Percentiles rank a stretch among this genome's conserved stretches.
phyloP scores from a whole-genome alignment of 2,329 filamentous ascomycete genomes.

The Venturia aucupariae region DNA sequence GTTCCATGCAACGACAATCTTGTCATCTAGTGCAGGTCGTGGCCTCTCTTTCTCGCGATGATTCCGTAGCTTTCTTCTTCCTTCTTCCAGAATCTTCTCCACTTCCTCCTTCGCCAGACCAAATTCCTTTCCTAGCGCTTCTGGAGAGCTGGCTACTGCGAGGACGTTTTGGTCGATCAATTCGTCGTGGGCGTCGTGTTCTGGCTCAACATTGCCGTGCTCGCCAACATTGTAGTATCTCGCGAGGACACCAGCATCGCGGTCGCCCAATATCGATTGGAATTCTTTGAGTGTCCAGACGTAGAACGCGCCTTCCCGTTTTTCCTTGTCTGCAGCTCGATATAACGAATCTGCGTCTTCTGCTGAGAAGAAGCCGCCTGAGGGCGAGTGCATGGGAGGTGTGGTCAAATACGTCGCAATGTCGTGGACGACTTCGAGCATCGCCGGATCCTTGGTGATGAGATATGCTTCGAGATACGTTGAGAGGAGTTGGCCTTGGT shows the following conservation, averaged over 20 bases:
- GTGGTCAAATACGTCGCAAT: constrained; percentile 78
- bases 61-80: constrained; percentile 57
- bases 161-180: constrained; percentile 91
- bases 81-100: constrained; percentile 54
- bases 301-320: constrained; percentile 87
- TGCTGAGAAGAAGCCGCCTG: constrained; percentile 75
- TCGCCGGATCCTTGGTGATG: constrained; percentile 42
- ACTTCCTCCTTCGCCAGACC: constrained; percentile 62
- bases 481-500: constrained; percentile 77
- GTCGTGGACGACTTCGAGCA: constrained; percentile 65
- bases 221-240: constrained; percentile 76
- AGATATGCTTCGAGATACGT: constrained; percentile 84
- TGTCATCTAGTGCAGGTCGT: constrained; percentile 73
- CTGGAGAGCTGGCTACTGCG: constrained; percentile 56
- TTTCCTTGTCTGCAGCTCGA: constrained; percentile 64
- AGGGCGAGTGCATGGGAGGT: constrained; percentile 53
- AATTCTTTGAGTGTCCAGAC: constrained; percentile 89
- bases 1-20: constrained; percentile 81
- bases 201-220: constrained; percentile 75
- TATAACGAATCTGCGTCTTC: constrained; percentile 84
- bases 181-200: constrained; percentile 84
- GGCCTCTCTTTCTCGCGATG: constrained; percentile 67
- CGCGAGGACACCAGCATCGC: constrained; percentile 63
- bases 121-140: constrained; percentile 65
- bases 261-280: constrained; percentile 60